Evolutionary conservation across 2,329 filamentous ascomycete species (phyloP).

Genomic region (Xylaria polymorpha): DNA sequence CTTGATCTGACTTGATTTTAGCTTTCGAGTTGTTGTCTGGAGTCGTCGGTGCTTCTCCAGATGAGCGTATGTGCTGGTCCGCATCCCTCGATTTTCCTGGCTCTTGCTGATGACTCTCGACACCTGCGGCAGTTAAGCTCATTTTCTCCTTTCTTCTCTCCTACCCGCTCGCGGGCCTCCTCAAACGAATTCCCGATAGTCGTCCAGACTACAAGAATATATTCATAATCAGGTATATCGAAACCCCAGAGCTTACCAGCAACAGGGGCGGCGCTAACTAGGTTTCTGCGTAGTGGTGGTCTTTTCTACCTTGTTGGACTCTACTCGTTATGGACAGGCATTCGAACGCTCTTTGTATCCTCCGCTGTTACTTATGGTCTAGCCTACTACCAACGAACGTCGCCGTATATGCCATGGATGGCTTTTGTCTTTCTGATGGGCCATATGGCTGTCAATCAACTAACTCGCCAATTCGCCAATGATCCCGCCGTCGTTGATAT

Average conservation of each 20-base stretch:
- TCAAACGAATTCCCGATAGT: constrained; percentile 90
- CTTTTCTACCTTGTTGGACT: constrained; percentile 93
- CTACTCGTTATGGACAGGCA: constrained; percentile 89
- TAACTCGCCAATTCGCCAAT: constrained; percentile 79
- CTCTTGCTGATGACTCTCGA: constrained; percentile 29
- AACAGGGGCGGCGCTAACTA: constrained; percentile 31
- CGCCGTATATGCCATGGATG: constrained; percentile 97
- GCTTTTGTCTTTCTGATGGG: constrained; percentile 94
- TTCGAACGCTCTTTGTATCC: constrained; percentile 82
- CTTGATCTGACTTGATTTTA: constrained; percentile 44
- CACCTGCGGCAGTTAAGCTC: constrained; percentile 79
- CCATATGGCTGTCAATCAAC: constrained; percentile 92
- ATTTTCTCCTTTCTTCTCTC: constrained; percentile 90
- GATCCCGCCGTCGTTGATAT: constrained; percentile 81
- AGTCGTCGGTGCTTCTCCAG: constrained; percentile 57
- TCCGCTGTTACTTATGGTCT: constrained; percentile 85
- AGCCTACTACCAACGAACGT: constrained; percentile 79
- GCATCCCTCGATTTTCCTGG: background rate
- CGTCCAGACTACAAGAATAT: constrained; percentile 87
- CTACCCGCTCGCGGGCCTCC: constrained; percentile 86
- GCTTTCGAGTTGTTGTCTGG: constrained; percentile 59
- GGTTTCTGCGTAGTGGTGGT: constrained; percentile 39
- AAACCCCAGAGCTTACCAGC: constrained; percentile 1
- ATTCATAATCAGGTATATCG: constrained; percentile 79
- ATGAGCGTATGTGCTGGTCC: constrained; percentile 56